Conservation (phyloP, 2,329 filamentous ascomycete species). For the Tolypocladium album region DNA sequence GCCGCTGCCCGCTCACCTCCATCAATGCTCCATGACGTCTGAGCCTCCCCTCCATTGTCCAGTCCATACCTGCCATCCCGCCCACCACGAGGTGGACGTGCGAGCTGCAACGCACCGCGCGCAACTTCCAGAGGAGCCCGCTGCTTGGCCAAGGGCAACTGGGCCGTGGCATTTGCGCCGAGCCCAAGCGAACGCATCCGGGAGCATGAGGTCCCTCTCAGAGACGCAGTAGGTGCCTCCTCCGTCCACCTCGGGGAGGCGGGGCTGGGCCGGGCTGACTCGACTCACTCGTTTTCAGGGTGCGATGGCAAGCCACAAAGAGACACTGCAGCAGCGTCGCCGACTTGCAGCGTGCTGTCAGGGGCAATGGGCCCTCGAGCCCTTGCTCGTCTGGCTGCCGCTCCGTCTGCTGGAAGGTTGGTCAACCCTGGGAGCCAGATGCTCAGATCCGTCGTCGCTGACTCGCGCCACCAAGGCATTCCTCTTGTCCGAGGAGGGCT, state of each 20-base stretch:
- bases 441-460: constrained; percentile 2
- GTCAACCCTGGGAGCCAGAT: neutral
- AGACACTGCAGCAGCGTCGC: constrained; percentile 43
- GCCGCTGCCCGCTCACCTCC: neutral
- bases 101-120: neutral
- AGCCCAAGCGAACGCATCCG: neutral
- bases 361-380: constrained; percentile 44
- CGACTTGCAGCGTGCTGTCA: constrained; percentile 56
- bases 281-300: constrained; percentile 27
- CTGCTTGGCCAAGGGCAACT: neutral
- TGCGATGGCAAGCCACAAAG: constrained; percentile 58
- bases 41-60: neutral
- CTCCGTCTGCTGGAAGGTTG: constrained; percentile 86
- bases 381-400: constrained; percentile 64
- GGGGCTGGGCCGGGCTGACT: constrained; percentile 1
- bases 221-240: constrained; percentile 23
- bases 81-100: neutral
- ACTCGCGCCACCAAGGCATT: constrained; percentile 48
- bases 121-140: neutral
- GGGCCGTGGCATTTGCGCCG: neutral
- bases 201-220: constrained; percentile 24
- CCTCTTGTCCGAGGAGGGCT: constrained; percentile 61
- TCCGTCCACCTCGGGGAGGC: neutral
- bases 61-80: neutral
- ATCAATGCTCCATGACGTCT: neutral